Conservation (phyloP, 257 asterid species). For the Lycium barbarum region DNA sequence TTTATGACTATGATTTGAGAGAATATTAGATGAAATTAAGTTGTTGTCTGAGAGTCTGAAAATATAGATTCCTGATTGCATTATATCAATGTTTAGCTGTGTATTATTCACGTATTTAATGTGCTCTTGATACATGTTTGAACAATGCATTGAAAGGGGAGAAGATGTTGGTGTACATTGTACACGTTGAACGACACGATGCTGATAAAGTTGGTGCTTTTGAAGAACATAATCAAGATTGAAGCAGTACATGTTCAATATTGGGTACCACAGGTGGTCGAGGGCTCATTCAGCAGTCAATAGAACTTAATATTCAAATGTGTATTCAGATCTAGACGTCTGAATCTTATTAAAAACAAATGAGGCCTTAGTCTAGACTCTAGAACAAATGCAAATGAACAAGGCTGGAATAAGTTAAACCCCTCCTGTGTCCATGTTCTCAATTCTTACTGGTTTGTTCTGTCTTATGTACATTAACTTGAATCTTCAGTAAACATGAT, state of each 20-base stretch:
- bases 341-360: background rate
- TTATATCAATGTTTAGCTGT: background rate
- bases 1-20: background rate
- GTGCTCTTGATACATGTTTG: background rate
- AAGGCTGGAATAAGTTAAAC: background rate
- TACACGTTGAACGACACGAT: background rate
- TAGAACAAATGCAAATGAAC: background rate
- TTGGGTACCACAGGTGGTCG: background rate
- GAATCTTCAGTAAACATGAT: conserved; percentile 56
- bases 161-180: background rate
- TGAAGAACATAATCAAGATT: background rate
- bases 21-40: background rate
- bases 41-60: background rate
- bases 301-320: background rate
- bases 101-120: background rate
- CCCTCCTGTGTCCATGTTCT: background rate
- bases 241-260: background rate
- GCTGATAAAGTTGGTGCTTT: background rate
- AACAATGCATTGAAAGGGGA: background rate
- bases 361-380: background rate
- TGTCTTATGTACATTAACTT: conserved; percentile 42
- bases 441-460: conserved; percentile 12
- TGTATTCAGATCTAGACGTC: background rate
- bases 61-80: background rate
- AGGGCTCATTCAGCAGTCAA: background rate